Evolutionary conservation across 2,329 filamentous ascomycete species (phyloP).

Genomic region (Aspergillus viridinutans): DNA sequence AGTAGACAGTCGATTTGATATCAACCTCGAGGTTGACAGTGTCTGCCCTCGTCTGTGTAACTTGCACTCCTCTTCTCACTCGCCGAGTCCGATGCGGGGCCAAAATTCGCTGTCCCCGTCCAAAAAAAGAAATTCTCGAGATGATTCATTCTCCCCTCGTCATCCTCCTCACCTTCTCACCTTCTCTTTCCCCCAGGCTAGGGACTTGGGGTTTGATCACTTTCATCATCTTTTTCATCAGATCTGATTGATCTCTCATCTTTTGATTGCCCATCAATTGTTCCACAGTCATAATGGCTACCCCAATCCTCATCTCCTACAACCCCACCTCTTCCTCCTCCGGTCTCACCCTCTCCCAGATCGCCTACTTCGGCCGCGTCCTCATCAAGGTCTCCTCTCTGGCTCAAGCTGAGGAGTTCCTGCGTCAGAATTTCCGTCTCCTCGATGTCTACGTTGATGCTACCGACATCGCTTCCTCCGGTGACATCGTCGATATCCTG

Average conservation of each 20-base stretch:
- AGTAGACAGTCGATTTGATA: not conserved
- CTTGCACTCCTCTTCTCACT: not conserved
- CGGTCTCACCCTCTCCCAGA: slow-evolving; percentile 50
- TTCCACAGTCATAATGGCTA: slow-evolving; percentile 32
- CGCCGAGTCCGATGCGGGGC: not conserved
- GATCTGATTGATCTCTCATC: not conserved
- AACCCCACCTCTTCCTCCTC: slow-evolving; percentile 42
- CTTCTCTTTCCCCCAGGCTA: not conserved
- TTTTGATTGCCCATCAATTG: not conserved
- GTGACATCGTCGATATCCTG: slow-evolving; percentile 74
- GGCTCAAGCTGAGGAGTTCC: slow-evolving; percentile 45
- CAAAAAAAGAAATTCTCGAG: not conserved
- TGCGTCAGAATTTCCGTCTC: slow-evolving; percentile 53
- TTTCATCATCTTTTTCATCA: not conserved
- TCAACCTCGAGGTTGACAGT: not conserved
- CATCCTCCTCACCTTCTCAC: not conserved
- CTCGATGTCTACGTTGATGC: slow-evolving; percentile 72
- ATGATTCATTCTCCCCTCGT: not conserved
- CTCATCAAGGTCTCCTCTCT: slow-evolving; percentile 48
- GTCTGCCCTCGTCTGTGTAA: not conserved
- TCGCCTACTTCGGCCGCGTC: slow-evolving; percentile 58
- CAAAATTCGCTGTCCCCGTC: not conserved
- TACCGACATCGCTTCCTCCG: slow-evolving; percentile 60
- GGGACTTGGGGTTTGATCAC: not conserved
- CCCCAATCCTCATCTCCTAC: slow-evolving; percentile 40